Percentiles rank a stretch among this genome's conserved stretches.
These are phyloP conservation scores for Phytophthora hybrid DNA, from an alignment of 352 stramenopile species.

Conservation along the genomic window DNA sequence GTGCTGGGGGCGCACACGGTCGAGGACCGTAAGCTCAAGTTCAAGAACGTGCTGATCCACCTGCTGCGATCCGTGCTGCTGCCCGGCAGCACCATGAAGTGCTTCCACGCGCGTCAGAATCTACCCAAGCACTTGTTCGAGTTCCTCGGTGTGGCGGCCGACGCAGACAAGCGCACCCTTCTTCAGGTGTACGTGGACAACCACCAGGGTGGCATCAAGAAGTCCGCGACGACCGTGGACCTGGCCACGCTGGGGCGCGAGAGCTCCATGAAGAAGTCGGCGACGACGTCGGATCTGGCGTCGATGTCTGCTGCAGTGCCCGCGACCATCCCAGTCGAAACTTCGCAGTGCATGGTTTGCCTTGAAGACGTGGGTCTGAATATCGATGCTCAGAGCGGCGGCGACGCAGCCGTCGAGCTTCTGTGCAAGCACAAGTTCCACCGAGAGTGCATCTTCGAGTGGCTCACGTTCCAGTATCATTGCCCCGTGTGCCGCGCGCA, in stretches of 20 bases:
- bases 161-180: conserved; percentile 51
- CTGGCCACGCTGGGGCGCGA: conserved; percentile 43
- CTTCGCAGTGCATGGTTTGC: conserved; percentile 54
- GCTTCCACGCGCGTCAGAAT: conserved; percentile 45
- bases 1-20: conserved; percentile 52
- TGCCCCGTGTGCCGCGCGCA: conserved; percentile 21
- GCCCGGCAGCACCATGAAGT: conserved; percentile 76
- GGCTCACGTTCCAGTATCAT: conserved; percentile 68
- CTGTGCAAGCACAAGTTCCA: conserved; percentile 78
- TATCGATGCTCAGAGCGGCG: conserved; percentile 8
- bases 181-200: conserved; percentile 71
- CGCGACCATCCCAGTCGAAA: conserved; percentile 28
- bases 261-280: conserved; percentile 18
- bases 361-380: conserved; percentile 41
- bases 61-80: conserved; percentile 73
- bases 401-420: too few species aligned
- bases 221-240: conserved; percentile 21
- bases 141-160: conserved; percentile 56
- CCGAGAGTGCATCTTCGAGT: conserved; percentile 81
- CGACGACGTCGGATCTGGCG: conserved; percentile 16
- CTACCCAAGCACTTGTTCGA: conserved; percentile 53
- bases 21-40: conserved; percentile 61
- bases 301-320: conserved; percentile 15
- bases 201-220: conserved; percentile 36
- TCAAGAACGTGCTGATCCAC: conserved; percentile 75